Evolutionary conservation across 2,329 filamentous ascomycete species (phyloP), one percentile per base, ranked within the genome.

Genomic region (Xylariaceae sp.): DNA sequence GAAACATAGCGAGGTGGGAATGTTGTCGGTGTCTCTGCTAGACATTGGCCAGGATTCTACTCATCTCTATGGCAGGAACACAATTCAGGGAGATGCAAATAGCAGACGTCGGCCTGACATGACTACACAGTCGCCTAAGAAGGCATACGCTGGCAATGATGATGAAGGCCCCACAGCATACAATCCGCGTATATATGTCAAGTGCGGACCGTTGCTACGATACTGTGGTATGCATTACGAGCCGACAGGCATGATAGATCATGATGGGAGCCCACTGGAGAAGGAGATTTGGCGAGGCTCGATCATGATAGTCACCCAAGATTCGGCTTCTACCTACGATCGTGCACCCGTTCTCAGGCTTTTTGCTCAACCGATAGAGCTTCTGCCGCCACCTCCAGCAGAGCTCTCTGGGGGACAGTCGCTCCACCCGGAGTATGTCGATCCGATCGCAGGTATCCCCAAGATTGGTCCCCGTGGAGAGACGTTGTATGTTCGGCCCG

Each of bases 231-330:
- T 96, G 48, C 85, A 88, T 47, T 80, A 80, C 45, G 84, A 96
- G 68, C 69, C 76, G 52, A 69, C 76, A 0, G 70, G 72, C 34
- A 71, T 76, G 37, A 73, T 72, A 35, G 72, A 69, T 58, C 73
- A 72, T 56, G 72, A 72, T 65, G 72, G 69, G 64, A 65, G 69
- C 1, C 58, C 69, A 10, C 56, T 69, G 0, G 86, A 90, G 49
- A 83, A 85, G 55, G 90, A 96, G 67, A 86, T 93, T 17, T 99
- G 94, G 94, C 85, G 92, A 72, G 94, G 94, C 4, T 95, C 86
- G 61, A 82, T 97, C 59, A 92, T 99, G 90, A 96, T 99, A 67
- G 92, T 99, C 18, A 97, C 94, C 0, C 82, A 86, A 55, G 93
- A 99, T 69, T 82, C 84, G 1, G 83, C 88, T 47, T 97, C 93